A percentile compares a stretch with the other conserved stretches of the same genome.
These are phyloP conservation scores for Coniochaeta sp. DNA, from an alignment of 2,329 filamentous ascomycete genomes.

Conservation along the genomic window DNA sequence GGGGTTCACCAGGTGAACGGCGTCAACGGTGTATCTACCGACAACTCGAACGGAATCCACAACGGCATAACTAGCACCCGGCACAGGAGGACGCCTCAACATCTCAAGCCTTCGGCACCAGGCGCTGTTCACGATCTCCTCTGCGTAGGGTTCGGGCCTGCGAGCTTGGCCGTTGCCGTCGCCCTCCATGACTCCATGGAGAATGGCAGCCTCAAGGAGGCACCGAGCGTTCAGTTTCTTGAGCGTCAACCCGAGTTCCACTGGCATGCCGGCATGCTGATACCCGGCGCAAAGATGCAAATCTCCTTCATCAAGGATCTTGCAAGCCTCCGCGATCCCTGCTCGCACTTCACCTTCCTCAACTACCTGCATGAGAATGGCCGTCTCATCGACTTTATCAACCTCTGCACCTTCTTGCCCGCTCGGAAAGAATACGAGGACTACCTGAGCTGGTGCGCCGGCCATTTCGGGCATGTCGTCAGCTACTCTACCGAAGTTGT, in stretches of 20 bases:
- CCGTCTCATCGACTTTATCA: constrained; percentile 84
- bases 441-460: constrained; percentile 88
- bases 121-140: constrained; percentile 75
- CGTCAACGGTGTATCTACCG: constrained; percentile 1
- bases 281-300: constrained; percentile 92
- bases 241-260: constrained; percentile 79
- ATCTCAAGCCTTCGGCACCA: constrained; percentile 37
- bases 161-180: constrained; percentile 81
- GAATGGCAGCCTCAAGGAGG: constrained; percentile 33
- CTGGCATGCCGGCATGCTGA: constrained; percentile 94
- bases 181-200: constrained; percentile 77
- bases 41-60: background rate
- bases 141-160: constrained; percentile 89
- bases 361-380: constrained; percentile 83
- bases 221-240: constrained; percentile 75
- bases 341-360: constrained; percentile 88
- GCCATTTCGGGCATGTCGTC: constrained; percentile 66
- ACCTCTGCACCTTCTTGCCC: constrained; percentile 82
- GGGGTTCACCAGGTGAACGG: background rate
- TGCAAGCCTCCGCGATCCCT: constrained; percentile 79
- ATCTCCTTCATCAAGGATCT: constrained; percentile 97
- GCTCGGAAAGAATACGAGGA: constrained; percentile 87
- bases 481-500: constrained; percentile 73
- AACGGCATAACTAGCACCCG: constrained; percentile 9
- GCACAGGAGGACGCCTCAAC: background rate